Evolutionary conservation across 495 filamentous ascomycete species (phyloP), one percentile per base, ranked within the genome.

Genomic region (Cercophora sp.): DNA sequence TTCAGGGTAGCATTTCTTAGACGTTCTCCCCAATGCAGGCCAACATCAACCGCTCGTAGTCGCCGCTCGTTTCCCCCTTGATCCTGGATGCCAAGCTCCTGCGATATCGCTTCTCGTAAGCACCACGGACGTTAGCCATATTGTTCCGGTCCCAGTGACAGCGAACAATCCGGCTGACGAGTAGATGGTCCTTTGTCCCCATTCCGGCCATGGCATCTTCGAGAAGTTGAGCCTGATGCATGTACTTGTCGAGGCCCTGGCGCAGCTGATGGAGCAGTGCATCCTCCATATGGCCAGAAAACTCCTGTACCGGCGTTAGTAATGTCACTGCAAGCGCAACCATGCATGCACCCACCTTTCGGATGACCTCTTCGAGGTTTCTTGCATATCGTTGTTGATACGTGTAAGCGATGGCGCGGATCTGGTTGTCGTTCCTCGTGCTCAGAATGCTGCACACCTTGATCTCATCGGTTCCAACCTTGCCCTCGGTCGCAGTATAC

Each of bases 261-360:
- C 79, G 79, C 4, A 96, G 70, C 68, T 95, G 88, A 47, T 80
- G 81, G 34, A 91, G 66, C n/a, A 96, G 69, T 0, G 89, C 90
- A 22, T 86, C 79, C 68, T 91, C 80, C 89, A 96, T 96, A 60
- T 97, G 92, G 0, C 91, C 92, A 1, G 84, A 85, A 69, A 96
- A 95, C 62, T 93, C 85, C 71, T 81, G 39, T 32, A 23, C 2
- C 8, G 37, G 44, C 61, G n/a, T n/a, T 50, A 60, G 48, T 22
- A 35, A 3, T 22, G 50, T 49, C 26, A 41, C 50, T 34, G 16
- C 10, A 29, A 41, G 5, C 43, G 47, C 40, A 36, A 8, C 11
- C 22, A 6, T 20, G 11, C 15, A 32, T n/a, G n/a, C 25, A 60
- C 66, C 63, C 55, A 81, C 78, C 67, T 79, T 85, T 46, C 79